Base-by-base conservation (phyloP, 2,329 filamentous ascomycete species). In the Arthrobotrys iridis region DNA sequence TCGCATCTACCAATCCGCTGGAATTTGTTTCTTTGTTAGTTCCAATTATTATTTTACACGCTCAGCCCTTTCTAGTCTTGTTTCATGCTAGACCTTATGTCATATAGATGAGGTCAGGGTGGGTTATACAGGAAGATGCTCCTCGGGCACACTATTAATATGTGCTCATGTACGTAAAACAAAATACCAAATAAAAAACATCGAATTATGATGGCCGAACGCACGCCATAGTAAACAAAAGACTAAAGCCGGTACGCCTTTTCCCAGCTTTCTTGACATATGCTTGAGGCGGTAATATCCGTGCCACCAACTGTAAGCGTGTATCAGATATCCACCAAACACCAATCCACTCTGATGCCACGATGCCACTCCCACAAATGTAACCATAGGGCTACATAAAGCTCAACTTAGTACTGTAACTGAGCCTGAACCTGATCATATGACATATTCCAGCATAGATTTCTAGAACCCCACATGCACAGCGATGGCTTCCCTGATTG, bases 261-360 rank as follows among this genome's bases (percentile, higher is more conserved):
- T n/a, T n/a, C n/a, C n/a, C n/a, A n/a, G n/a, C n/a, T n/a, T n/a
- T n/a, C n/a, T n/a, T n/a, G n/a, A n/a, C n/a, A n/a, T n/a, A n/a
- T n/a, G n/a, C n/a, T n/a, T n/a, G 30, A 33, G 11, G 43, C 13
- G 11, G 15, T 7, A 26, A 10, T 22, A 13, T n/a, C 18, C 22
- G 64, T 68, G 64, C 64, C 64, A 60, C 64, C 64, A 68, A 68
- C 64, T 13, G 18, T 18, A 28, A 50, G 30, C 20, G 0, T 13
- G 13, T n/a, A n/a, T n/a, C n/a, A n/a, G n/a, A n/a, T n/a, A n/a
- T n/a, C n/a, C n/a, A n/a, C n/a, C n/a, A n/a, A n/a, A n/a, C n/a
- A n/a, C n/a, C 15, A 15, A 41, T 33, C 50, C 33, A 58, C 10
- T 6, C 40, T 11, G n/a, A 59, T 35, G 46, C 5, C 11, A 59